These are phyloP conservation scores for Beauveria sp. DNA, from an alignment of 2,329 filamentous ascomycete species.

Conservation along the genomic window DNA sequence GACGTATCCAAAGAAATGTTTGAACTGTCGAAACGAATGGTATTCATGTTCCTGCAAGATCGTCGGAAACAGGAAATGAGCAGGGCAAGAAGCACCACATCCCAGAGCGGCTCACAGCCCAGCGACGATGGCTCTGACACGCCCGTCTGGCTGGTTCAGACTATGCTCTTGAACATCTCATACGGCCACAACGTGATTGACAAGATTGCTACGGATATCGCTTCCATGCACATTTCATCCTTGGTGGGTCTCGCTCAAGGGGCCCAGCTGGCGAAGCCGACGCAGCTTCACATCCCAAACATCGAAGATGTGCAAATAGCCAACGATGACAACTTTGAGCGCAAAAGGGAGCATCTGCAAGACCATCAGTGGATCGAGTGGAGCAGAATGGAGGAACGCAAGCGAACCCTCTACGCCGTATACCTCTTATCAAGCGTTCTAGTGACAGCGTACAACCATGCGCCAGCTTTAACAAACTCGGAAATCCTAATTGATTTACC, in stretches of 20 bases:
- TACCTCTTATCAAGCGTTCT: conserved; percentile 87
- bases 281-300: conserved; percentile 36
- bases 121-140: conserved; percentile 62
- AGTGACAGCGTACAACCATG: conserved; percentile 87
- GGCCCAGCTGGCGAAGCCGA: conserved; percentile 58
- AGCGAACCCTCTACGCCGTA: conserved; percentile 84
- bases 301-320: conserved; percentile 50
- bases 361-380: conserved; percentile 79
- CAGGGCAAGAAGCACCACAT: conserved; percentile 46
- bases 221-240: conserved; percentile 83
- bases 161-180: conserved; percentile 92
- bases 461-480: conserved; percentile 85
- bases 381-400: conserved; percentile 84
- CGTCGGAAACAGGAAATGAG: conserved; percentile 73
- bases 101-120: conserved; percentile 37
- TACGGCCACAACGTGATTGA: conserved; percentile 94
- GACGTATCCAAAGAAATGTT: conserved; percentile 77
- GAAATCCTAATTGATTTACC: conserved; percentile 85
- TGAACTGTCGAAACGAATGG: conserved; percentile 91
- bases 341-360: conserved; percentile 40
- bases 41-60: conserved; percentile 86
- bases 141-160: conserved; percentile 90
- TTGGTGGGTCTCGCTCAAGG: conserved; percentile 85
- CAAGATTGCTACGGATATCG: conserved; percentile 83
- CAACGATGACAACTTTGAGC: conserved; percentile 41